Base-by-base conservation (phyloP, 495 filamentous ascomycete genomes). In the Podospora pseudopauciseta region DNA sequence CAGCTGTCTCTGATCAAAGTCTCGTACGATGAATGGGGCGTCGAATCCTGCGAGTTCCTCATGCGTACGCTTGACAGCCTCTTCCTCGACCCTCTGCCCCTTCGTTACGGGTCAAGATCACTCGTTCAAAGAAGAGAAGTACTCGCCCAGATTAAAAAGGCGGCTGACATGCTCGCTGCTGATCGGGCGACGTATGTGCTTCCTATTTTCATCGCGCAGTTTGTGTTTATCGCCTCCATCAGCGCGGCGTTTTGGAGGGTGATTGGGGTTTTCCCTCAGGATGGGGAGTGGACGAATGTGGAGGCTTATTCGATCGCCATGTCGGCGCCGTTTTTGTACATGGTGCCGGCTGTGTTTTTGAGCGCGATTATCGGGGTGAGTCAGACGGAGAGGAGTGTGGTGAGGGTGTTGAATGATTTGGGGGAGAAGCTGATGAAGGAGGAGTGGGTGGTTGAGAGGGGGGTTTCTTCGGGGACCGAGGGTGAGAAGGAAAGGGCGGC, bases 301-400 rank as follows among this genome's bases (percentile, higher is more conserved):
- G 69, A 71, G 49, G 69, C 69, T 2, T 71, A 71, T 57, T 67
- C 69, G 18, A 71, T 71, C 44, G 69, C 69, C 58, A 71, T 71
- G 57, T 71, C 69, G 5, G 69, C 69, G 4, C 69, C 69, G 0
- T 71, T 71, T 54, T 56, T 71, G 28, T 57, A 67, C 32, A 30
- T 65, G 23, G 9, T 67, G 4, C 65, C 69, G 0, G 69, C 63
- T 18, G 66, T 71, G 23, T 71, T 71, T 59, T 23, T 71, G 54
- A 55, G 62, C 23, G 69, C 69, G 23, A 32, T 71, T 19, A 67
- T 71, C 16, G 69, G 69, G 11, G 65, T 65, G 0, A 28, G 65
- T 3, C 69, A 71, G 49, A 71, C 69, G 28, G 65, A 71, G 44
- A 65, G 65, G 15, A 71, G 69, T 28, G 34, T 65, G 9, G 62